A percentile compares a stretch with the other conserved stretches of the same genome.
phyloP scores from a whole-genome alignment of 1,284 basidiomycete genomes.

The Chalciporus sp. region DNA sequence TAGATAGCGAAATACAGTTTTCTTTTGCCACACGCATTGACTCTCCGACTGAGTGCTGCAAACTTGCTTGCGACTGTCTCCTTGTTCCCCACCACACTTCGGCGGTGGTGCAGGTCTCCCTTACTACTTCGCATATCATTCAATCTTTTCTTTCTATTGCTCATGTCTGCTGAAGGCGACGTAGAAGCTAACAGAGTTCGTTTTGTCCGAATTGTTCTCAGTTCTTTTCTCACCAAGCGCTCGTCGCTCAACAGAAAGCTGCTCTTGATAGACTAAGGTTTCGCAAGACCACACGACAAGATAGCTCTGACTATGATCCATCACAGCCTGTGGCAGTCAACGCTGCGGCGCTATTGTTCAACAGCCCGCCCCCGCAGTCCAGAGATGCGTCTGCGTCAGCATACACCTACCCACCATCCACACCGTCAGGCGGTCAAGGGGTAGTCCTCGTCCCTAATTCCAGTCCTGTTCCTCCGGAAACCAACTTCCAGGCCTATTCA shows the following conservation, averaged over 20 bases:
- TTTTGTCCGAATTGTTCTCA: constrained; percentile 26
- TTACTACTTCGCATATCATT: constrained; percentile 14
- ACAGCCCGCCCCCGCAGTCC: constrained; percentile 53
- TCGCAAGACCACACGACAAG: constrained; percentile 51
- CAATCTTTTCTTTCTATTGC: constrained; percentile 16
- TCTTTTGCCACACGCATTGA: constrained; percentile 56
- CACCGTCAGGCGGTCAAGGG: constrained; percentile 40
- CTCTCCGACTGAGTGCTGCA: constrained; percentile 52
- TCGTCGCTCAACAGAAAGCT: constrained; percentile 48
- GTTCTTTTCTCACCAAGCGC: constrained; percentile 39
- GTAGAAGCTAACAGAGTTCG: constrained; percentile 44
- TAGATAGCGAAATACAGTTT: constrained; percentile 43
- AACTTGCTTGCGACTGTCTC: constrained; percentile 29
- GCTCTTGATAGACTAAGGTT: constrained; percentile 63
- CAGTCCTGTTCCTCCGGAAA: constrained; percentile 55
- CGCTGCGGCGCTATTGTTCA: constrained; percentile 27
- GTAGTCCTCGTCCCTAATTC: constrained; percentile 74
- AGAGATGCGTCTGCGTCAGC: constrained; percentile 54
- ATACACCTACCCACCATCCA: constrained; percentile 44
- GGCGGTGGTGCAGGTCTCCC: constrained; percentile 18
- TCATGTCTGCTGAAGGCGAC: constrained; percentile 44
- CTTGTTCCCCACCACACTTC: constrained; percentile 29
- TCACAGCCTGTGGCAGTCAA: constrained; percentile 36
- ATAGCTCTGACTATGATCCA: constrained; percentile 35
- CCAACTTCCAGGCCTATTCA: constrained; percentile 38